Conservation (phyloP, 352 stramenopile species). For the Phytophthora macrochlamydospora region DNA sequence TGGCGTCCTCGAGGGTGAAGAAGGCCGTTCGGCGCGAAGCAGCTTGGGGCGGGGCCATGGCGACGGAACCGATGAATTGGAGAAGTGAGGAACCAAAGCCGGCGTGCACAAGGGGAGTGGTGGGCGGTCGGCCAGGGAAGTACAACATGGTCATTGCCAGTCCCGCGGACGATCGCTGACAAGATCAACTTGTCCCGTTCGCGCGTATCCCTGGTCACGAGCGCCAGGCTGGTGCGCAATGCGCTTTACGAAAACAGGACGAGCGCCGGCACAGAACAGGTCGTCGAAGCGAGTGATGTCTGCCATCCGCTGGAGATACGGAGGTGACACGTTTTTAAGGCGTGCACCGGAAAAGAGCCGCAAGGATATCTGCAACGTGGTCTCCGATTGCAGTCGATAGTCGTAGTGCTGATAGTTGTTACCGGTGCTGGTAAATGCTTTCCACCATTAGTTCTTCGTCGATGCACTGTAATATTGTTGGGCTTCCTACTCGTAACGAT, state of each 20-base stretch:
- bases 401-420: background rate
- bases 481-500: conserved; percentile 28
- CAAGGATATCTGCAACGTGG: background rate
- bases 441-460: too few relatives aligned
- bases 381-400: background rate
- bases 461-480: conserved; percentile 13
- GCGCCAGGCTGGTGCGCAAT: background rate
- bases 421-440: too few relatives aligned
- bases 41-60: conserved; percentile 10
- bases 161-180: background rate
- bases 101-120: background rate
- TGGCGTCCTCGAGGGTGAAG: conserved; percentile 61
- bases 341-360: conserved; percentile 24
- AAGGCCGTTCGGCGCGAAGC: conserved; percentile 14
- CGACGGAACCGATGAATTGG: conserved; percentile 14
- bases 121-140: conserved; percentile 17
- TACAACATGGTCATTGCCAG: conserved; percentile 24
- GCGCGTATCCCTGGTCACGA: background rate
- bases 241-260: background rate
- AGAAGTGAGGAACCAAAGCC: conserved; percentile 16
- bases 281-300: background rate
- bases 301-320: conserved; percentile 32
- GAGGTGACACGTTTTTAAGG: conserved; percentile 8
- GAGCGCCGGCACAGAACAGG: background rate
- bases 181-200: background rate